A percentile compares a stretch with the other conserved stretches of the same genome.
Conservation (phyloP, 2,329 filamentous ascomycete genomes). For the Sporothrix phasma region DNA sequence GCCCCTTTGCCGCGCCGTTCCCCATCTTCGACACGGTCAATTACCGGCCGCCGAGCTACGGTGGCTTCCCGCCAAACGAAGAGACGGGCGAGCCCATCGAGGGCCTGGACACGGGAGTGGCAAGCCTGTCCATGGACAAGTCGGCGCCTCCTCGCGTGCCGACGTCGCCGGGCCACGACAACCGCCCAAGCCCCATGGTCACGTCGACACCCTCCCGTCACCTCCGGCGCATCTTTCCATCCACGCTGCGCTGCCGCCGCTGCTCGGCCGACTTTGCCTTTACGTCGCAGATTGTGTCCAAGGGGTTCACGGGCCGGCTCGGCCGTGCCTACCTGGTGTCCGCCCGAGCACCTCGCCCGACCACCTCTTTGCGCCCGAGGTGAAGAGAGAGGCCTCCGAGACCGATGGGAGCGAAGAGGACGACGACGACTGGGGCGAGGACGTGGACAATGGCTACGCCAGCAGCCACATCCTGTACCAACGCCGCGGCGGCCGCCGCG, state of each 20-base stretch:
- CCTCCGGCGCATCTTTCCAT: constrained; percentile 37
- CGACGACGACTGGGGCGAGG: neutral
- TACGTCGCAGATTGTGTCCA: constrained; percentile 50
- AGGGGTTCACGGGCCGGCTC: constrained; percentile 56
- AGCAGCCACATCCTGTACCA: no score
- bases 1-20: neutral
- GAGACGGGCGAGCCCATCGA: neutral
- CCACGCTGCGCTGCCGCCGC: constrained; percentile 47
- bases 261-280: constrained; percentile 55
- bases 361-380: constrained; percentile 16
- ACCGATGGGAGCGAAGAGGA: neutral
- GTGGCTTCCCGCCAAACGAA: neutral
- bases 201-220: constrained; percentile 17
- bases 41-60: neutral
- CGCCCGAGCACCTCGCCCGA: constrained; percentile 13
- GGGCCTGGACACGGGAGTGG: neutral
- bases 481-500: neutral
- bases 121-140: neutral
- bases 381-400: neutral
- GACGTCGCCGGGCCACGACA: neutral
- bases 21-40: neutral
- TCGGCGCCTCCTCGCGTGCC: neutral
- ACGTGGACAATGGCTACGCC: no score
- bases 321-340: constrained; percentile 54
- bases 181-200: no score